These are phyloP conservation scores for Podospora pseudocomata DNA, from an alignment of 495 filamentous ascomycete species.

Conservation along the genomic window DNA sequence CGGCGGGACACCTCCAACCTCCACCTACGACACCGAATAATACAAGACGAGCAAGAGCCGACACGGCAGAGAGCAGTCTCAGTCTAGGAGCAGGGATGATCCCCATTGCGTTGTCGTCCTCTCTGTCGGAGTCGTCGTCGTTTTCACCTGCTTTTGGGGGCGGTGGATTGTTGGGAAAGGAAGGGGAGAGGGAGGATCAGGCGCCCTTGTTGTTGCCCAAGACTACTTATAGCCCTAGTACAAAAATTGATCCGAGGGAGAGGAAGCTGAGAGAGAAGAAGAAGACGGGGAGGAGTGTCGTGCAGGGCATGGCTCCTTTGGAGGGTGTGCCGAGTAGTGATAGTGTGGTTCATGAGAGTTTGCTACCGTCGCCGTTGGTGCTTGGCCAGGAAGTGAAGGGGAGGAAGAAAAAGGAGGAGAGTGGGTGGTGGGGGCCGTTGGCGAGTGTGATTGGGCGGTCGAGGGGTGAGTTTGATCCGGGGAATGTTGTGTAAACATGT, in stretches of 20 bases:
- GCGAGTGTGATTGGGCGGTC: constrained; percentile 10
- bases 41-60: neutral
- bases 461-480: constrained; percentile 11
- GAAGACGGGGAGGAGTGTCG: neutral
- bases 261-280: neutral
- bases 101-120: constrained; percentile 9
- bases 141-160: neutral
- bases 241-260: neutral
- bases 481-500: constrained; percentile 1
- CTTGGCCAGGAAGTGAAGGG: neutral
- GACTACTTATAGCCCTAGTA: neutral
- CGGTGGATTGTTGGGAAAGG: neutral
- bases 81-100: constrained; percentile 2
- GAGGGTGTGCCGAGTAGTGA: neutral
- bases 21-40: neutral
- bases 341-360: neutral
- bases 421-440: constrained; percentile 36
- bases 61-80: neutral
- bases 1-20: neutral
- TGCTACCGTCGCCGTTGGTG: constrained; percentile 5
- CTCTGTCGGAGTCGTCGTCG: constrained; percentile 5
- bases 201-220: neutral
- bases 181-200: neutral
- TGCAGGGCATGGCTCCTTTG: constrained; percentile 2
- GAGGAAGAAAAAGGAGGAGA: neutral